Evolutionary conservation across 352 stramenopile species (phyloP).

Genomic region (Phytophthora ramorum): DNA sequence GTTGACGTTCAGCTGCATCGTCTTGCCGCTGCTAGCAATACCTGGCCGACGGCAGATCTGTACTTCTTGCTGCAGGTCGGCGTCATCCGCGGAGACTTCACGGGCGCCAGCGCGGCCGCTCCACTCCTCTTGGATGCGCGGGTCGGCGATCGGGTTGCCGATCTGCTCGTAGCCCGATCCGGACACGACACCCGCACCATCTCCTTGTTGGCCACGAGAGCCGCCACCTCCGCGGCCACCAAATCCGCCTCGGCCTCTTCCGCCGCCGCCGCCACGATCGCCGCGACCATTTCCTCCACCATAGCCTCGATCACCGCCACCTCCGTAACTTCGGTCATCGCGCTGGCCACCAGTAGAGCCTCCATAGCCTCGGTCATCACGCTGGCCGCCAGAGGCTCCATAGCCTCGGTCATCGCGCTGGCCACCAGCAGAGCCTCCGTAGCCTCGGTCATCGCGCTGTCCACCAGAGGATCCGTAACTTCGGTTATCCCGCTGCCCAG

Average conservation of each 20-base stretch:
- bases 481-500: slow-evolving; percentile 3
- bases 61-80: slow-evolving; percentile 41
- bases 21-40: slow-evolving; percentile 38
- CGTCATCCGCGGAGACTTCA: slow-evolving; percentile 38
- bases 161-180: slow-evolving; percentile 61
- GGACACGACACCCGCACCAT: slow-evolving; percentile 38
- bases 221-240: slow-evolving; percentile 14
- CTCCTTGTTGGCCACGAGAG: slow-evolving; percentile 33
- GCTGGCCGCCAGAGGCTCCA: background rate
- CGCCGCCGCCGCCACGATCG: slow-evolving; percentile 13
- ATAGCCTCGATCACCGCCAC: background rate
- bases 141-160: slow-evolving; percentile 51
- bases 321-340: slow-evolving; percentile 32
- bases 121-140: slow-evolving; percentile 52
- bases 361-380: slow-evolving; percentile 10
- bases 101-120: slow-evolving; percentile 36
- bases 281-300: slow-evolving; percentile 11
- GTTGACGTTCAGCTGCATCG: slow-evolving; percentile 51
- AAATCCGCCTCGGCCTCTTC: slow-evolving; percentile 14
- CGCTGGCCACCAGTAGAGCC: slow-evolving; percentile 1
- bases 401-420: too few relatives aligned
- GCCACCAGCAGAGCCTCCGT: slow-evolving; percentile 14
- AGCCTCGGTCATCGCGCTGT: background rate
- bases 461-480: background rate
- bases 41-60: slow-evolving; percentile 52